Evolutionary conservation across 257 asterid genomes (phyloP), one percentile per base, ranked within the genome.

Genomic region (Lavandula angustifolia): DNA sequence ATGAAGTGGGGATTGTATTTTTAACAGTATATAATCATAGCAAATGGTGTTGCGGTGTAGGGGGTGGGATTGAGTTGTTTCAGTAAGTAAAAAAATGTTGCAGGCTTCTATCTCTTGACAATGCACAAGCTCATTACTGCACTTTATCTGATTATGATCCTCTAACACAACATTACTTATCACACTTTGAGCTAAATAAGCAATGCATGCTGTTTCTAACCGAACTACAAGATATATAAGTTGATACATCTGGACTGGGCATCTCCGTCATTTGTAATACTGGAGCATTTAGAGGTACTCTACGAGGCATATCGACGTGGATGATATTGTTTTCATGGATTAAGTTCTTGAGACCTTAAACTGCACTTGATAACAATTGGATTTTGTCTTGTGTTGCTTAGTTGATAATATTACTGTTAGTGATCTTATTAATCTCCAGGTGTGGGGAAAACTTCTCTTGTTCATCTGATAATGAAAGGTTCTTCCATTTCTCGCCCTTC

Each of bases 391-490:
- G 14, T 57, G 7, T 27, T 57, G 10, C 41, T 37, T 42, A 27
- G 58, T 34, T 62, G 61, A 6, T 13, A 10, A 46, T 46, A 8
- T 17, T 51, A 59, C 18, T 43, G 51, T 22, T 62, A 29, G 31
- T 16, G n/a, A 35, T 34, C 40, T 33, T 32, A 11, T 73, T 27
- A 32, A 57, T 54, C 6, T 47, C 67, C 49, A 92, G 97, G 97
- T 73, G 96, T 92, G 62, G 97, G 97, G 44, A 92, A 92, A 75
- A 87, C 96, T 72, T 89, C 97, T 71, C 96, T 92, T 52, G 90
- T 89, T 74, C 95, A 92, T 84, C 86, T 92, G 73, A 85, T 92
- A 64, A 79, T 81, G 81, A 85, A 85, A 66, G 95, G 97, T 70
- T 87, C 95, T 79, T 85, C 96, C 52, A 48, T 75, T 67, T 70